These are phyloP conservation scores for Aureobasidium musti DNA, from an alignment of 2,329 filamentous ascomycete species.

Conservation along the genomic window DNA sequence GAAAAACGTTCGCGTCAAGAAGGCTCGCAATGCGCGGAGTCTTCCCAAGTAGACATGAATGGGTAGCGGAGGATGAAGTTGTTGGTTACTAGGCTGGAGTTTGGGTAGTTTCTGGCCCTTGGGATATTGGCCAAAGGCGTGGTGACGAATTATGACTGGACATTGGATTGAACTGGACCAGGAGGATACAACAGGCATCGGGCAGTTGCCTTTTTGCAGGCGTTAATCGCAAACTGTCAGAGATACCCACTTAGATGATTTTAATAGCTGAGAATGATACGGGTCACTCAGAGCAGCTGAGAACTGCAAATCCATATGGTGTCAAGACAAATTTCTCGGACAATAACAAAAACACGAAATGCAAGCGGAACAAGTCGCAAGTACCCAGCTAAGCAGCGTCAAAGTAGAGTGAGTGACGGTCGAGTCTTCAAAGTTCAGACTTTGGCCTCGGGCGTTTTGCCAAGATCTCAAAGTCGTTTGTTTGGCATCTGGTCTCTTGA, in stretches of 20 bases:
- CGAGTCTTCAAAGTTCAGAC: too few relatives aligned
- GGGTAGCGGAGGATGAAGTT: background rate
- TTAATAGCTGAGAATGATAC: conserved; percentile 3
- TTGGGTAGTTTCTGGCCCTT: background rate
- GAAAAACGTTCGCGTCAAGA: conserved; percentile 28
- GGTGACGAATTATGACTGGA: conserved; percentile 19
- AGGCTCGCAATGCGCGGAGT: conserved; percentile 9
- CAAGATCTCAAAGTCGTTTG: background rate
- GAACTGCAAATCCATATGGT: background rate
- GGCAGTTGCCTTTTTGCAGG: background rate
- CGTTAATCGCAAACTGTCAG: background rate
- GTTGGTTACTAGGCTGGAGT: background rate
- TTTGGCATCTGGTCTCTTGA: background rate
- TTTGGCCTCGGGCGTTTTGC: background rate
- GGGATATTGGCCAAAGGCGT: background rate
- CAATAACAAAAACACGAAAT: background rate
- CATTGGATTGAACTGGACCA: background rate
- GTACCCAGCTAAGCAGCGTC: too few relatives aligned
- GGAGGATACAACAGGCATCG: background rate
- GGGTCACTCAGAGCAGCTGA: conserved; percentile 5
- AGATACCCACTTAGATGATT: conserved; percentile 7
- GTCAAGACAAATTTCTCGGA: background rate
- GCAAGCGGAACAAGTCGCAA: too few relatives aligned
- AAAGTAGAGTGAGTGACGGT: too few relatives aligned
- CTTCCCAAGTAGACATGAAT: background rate